Conservation (phyloP, 2,329 filamentous ascomycete species). For the Colletotrichum sp. region DNA sequence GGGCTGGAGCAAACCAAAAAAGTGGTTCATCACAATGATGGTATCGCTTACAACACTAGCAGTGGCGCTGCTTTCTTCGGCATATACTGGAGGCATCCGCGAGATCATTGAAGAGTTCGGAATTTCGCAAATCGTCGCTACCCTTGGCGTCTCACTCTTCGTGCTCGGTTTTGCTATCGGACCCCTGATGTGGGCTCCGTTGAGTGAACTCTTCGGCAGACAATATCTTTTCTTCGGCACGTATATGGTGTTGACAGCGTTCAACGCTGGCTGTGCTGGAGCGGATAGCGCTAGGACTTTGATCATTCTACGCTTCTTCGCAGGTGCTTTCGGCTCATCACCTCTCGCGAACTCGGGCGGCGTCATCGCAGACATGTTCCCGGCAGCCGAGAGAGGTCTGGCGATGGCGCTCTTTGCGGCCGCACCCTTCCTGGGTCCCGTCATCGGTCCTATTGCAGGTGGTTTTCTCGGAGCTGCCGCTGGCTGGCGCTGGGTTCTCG, state of each 20-base stretch:
- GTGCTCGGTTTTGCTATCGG: slow-evolving; percentile 60
- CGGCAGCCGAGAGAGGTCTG: slow-evolving; percentile 54
- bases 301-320: slow-evolving; percentile 69
- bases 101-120: slow-evolving; percentile 57
- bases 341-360: slow-evolving; percentile 67
- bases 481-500: slow-evolving; percentile 75
- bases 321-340: slow-evolving; percentile 65
- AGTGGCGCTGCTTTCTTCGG: slow-evolving; percentile 68
- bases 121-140: slow-evolving; percentile 47
- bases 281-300: slow-evolving; percentile 62
- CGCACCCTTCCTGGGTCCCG: slow-evolving; percentile 70
- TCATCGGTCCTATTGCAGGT: slow-evolving; percentile 66
- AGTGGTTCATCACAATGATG: slow-evolving; percentile 66
- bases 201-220: slow-evolving; percentile 66
- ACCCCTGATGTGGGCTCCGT: slow-evolving; percentile 67
- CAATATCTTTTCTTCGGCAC: slow-evolving; percentile 63
- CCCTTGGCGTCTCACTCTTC: slow-evolving; percentile 52
- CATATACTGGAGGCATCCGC: slow-evolving; percentile 58
- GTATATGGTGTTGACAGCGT: slow-evolving; percentile 61
- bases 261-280: slow-evolving; percentile 65
- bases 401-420: slow-evolving; percentile 69
- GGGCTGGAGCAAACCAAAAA: slow-evolving; percentile 54
- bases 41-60: slow-evolving; percentile 67
- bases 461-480: slow-evolving; percentile 68
- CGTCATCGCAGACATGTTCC: slow-evolving; percentile 67